Conservation (phyloP, 73 alveolate species). For the Paramecium biaurelia region DNA sequence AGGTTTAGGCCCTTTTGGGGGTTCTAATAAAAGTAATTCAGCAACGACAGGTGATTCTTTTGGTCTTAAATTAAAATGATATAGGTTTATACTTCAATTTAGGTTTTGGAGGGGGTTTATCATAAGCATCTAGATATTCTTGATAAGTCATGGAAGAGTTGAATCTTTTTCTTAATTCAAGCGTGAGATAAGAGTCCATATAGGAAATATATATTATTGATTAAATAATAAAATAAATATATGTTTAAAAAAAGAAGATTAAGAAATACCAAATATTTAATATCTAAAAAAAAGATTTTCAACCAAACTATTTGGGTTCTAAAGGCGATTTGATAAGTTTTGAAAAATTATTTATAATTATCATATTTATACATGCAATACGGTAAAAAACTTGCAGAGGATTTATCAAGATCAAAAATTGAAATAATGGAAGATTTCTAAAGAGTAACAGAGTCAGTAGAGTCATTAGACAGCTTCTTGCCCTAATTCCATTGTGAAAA, state of each 20-base stretch:
- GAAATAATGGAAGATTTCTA: background rate
- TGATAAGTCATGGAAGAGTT: constrained; percentile 34
- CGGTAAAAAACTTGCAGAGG: background rate
- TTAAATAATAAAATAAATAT: background rate
- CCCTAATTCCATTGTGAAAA: background rate
- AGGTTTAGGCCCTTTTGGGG: constrained; percentile 36
- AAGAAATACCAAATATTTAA: background rate
- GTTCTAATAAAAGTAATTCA: background rate
- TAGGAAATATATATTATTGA: background rate
- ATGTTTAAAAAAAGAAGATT: background rate
- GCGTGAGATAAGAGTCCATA: constrained; percentile 20
- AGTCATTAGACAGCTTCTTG: constrained; percentile 2
- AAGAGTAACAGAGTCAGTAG: constrained; percentile 30
- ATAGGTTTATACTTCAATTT: background rate
- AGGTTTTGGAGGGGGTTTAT: constrained; percentile 48
- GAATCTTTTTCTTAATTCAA: constrained; percentile 1
- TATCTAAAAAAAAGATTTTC: background rate
- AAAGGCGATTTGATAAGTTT: background rate
- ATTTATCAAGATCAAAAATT: background rate
- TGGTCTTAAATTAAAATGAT: background rate
- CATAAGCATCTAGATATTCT: constrained; percentile 25
- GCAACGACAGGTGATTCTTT: constrained; percentile 10
- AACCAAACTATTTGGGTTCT: background rate
- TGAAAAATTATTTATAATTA: background rate
- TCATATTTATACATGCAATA: background rate